Evolutionary conservation across 176 grass and related monocot genomes (phyloP).

Genomic region (Thalia dealbata): DNA sequence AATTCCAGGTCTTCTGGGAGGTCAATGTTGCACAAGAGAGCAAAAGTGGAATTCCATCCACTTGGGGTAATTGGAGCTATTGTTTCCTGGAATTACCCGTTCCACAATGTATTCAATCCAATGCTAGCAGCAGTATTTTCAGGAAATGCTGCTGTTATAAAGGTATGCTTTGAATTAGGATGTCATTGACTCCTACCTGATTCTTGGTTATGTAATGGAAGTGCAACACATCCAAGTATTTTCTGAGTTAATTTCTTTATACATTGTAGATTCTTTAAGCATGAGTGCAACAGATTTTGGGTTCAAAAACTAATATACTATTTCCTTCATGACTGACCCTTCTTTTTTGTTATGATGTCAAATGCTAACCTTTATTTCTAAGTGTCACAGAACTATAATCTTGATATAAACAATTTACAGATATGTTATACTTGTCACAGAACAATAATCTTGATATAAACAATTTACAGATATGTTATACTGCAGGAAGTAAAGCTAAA

Average conservation of each 20-base stretch:
- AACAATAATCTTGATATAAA: no score
- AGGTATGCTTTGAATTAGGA: conserved; percentile 35
- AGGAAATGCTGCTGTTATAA: conserved; percentile 97
- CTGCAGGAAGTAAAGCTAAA: no score
- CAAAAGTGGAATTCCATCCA: conserved; percentile 94
- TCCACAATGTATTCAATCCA: conserved; percentile 94
- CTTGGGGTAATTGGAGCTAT: conserved; percentile 94
- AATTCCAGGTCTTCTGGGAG: conserved; percentile 55
- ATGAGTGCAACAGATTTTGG: no score
- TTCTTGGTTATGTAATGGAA: background rate
- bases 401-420: no score
- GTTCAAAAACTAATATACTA: no score
- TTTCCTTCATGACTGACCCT: no score
- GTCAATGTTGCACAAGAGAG: conserved; percentile 89
- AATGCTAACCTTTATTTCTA: no score
- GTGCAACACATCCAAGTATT: background rate
- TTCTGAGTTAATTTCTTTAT: background rate
- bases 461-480: no score
- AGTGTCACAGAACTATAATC: no score
- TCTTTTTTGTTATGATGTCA: no score
- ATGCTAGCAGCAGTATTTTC: conserved; percentile 87
- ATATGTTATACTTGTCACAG: no score
- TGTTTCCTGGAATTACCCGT: conserved; percentile 98
- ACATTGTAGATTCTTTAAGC: no score
- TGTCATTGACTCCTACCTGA: background rate